These are phyloP conservation scores for Ophiostoma perfectum DNA, from an alignment of 2,329 filamentous ascomycete genomes.

Conservation along the genomic window DNA sequence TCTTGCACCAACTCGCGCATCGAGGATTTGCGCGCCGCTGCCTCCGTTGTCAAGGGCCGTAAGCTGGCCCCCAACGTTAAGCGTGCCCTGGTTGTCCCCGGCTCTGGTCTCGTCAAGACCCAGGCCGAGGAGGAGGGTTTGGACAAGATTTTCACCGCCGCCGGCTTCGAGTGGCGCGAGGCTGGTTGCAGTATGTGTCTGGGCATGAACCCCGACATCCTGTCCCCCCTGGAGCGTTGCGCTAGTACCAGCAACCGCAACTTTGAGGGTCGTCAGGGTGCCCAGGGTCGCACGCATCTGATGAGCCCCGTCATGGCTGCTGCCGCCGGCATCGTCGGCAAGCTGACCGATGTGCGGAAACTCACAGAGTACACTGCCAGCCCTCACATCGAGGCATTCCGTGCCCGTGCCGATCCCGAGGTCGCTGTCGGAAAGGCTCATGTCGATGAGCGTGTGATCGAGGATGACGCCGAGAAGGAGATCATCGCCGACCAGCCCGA, in stretches of 20 bases:
- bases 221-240: slow-evolving; percentile 86
- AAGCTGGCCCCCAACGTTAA: slow-evolving; percentile 85
- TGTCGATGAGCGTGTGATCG: slow-evolving; percentile 48
- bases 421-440: slow-evolving; percentile 37
- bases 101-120: slow-evolving; percentile 88
- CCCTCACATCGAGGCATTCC: slow-evolving; percentile 55
- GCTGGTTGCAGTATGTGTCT: slow-evolving; percentile 98
- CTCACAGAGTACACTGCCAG: slow-evolving; percentile 57
- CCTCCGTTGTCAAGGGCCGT: slow-evolving; percentile 77
- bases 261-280: slow-evolving; percentile 94
- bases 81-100: slow-evolving; percentile 92
- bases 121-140: slow-evolving; percentile 88
- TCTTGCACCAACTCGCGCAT: slow-evolving; percentile 97
- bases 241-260: slow-evolving; percentile 96
- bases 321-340: slow-evolving; percentile 81
- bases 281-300: slow-evolving; percentile 82
- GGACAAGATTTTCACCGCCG: slow-evolving; percentile 84
- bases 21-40: slow-evolving; percentile 86
- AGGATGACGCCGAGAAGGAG: slow-evolving; percentile 50
- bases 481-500: slow-evolving; percentile 53
- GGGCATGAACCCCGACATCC: slow-evolving; percentile 98
- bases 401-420: slow-evolving; percentile 28
- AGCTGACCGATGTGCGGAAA: slow-evolving; percentile 85
- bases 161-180: slow-evolving; percentile 96
- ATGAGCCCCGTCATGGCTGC: slow-evolving; percentile 98